phyloP scores from a whole-genome alignment of 805 yeast genomes.

The Limtongia smithiae region DNA sequence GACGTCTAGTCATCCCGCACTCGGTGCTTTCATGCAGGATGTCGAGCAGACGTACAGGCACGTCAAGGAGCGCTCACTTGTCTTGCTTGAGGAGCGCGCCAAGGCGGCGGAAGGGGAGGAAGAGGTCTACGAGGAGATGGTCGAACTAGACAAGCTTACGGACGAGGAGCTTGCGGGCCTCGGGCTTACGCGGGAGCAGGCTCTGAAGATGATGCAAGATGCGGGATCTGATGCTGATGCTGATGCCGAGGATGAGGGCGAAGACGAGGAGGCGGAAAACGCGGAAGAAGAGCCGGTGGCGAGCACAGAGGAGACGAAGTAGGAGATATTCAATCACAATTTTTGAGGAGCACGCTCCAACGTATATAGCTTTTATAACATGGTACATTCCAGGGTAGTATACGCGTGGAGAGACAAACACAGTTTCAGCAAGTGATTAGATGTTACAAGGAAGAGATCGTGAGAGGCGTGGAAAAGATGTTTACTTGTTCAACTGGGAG shows the following conservation, averaged over 20 bases:
- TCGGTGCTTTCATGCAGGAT: conserved; percentile 65
- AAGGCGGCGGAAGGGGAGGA: conserved; percentile 35
- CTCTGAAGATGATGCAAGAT: too few species aligned
- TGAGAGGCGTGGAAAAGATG: background rate
- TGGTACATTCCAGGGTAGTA: too few species aligned
- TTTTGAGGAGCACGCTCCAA: too few species aligned
- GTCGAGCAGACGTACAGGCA: conserved; percentile 72
- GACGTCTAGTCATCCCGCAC: conserved; percentile 57
- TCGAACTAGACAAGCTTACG: conserved; percentile 19
- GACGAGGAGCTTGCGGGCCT: conserved; percentile 19
- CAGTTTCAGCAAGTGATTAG: too few species aligned
- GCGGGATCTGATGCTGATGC: too few species aligned
- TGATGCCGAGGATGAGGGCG: conserved; percentile 18
- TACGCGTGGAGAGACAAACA: too few species aligned
- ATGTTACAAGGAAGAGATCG: background rate
- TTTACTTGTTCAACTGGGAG: conserved; percentile 13
- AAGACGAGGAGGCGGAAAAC: conserved; percentile 22
- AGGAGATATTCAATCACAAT: too few species aligned
- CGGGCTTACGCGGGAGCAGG: conserved; percentile 21
- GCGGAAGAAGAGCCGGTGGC: conserved; percentile 11
- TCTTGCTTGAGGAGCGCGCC: conserved; percentile 54
- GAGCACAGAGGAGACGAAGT: background rate
- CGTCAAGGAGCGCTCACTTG: conserved; percentile 67
- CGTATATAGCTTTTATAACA: too few species aligned
- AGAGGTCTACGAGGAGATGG: conserved; percentile 43